phyloP scores from a whole-genome alignment of 345 rosid species.

The Gossypium bickii region DNA sequence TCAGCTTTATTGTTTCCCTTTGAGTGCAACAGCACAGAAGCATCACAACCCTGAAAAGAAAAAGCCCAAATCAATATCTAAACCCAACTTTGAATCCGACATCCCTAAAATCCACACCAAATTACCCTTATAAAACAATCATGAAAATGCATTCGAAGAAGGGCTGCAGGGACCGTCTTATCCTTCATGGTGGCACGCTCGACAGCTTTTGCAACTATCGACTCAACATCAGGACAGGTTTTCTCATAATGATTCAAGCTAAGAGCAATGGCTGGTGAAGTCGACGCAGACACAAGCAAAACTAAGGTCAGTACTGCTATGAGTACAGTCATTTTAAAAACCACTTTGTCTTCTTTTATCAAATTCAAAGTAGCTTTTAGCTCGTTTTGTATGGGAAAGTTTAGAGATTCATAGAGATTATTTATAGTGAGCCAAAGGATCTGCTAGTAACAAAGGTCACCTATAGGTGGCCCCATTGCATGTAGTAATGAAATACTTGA shows the following conservation, averaged over 20 bases:
- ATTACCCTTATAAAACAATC: constrained; percentile 48
- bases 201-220: constrained; percentile 27
- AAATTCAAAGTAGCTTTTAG: not conserved
- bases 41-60: constrained; percentile 39
- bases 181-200: constrained; percentile 30
- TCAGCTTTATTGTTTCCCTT: constrained; percentile 39
- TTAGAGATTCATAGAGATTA: not conserved
- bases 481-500: not conserved
- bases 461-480: not conserved
- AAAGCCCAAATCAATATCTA: not conserved
- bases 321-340: constrained; percentile 23
- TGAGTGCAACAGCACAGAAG: constrained; percentile 34
- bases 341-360: not conserved
- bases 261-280: constrained; percentile 24
- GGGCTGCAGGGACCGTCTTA: constrained; percentile 39
- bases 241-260: constrained; percentile 42
- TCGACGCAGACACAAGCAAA: constrained; percentile 16
- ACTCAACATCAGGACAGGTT: constrained; percentile 39
- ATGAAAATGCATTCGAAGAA: constrained; percentile 51
- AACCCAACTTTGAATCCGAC: not conserved
- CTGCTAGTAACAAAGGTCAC: not conserved
- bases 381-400: not conserved
- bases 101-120: not conserved
- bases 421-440: not conserved
- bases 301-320: constrained; percentile 22